Conservation (phyloP, 1,284 basidiomycete species). For the Athelia sp. region DNA sequence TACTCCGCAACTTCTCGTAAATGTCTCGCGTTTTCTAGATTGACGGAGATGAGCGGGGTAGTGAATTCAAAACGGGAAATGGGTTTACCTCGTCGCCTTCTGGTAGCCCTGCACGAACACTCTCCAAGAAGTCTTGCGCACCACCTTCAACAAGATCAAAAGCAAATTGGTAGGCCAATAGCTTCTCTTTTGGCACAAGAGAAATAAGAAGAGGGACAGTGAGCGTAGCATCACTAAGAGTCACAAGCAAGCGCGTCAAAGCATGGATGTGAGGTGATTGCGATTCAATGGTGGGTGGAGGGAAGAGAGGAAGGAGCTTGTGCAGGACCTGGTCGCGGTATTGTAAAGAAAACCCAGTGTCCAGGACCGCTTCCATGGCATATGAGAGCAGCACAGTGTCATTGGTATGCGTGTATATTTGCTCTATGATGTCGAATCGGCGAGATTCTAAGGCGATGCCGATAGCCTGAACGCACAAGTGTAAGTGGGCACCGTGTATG, state of each 20-base stretch:
- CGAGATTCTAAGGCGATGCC: constrained; percentile 90
- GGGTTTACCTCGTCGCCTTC: constrained; percentile 55
- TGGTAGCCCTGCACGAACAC: constrained; percentile 59
- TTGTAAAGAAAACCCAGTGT: constrained; percentile 75
- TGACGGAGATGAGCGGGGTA: constrained; percentile 10
- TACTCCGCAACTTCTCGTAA: constrained; percentile 72
- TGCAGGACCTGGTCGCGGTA: constrained; percentile 83
- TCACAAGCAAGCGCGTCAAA: constrained; percentile 84
- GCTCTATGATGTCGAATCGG: constrained; percentile 79
- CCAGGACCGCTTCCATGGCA: constrained; percentile 85
- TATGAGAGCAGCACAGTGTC: constrained; percentile 83
- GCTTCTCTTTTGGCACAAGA: constrained; percentile 64
- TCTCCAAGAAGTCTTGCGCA: constrained; percentile 86
- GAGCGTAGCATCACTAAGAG: constrained; percentile 73
- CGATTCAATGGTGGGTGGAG: constrained; percentile 60
- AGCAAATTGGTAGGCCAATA: constrained; percentile 88
- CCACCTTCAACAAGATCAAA: constrained; percentile 94
- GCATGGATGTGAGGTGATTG: constrained; percentile 71
- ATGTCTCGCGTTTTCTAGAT: constrained; percentile 53
- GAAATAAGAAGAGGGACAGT: constrained; percentile 69
- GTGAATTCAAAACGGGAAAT: constrained; percentile 4
- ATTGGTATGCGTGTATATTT: constrained; percentile 66
- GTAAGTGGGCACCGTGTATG: constrained; percentile 3
- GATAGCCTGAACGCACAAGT: constrained; percentile 58
- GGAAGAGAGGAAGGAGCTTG: constrained; percentile 82